phyloP scores from a whole-genome alignment of 1,139 yeast species.

The Pichia sp. region DNA sequence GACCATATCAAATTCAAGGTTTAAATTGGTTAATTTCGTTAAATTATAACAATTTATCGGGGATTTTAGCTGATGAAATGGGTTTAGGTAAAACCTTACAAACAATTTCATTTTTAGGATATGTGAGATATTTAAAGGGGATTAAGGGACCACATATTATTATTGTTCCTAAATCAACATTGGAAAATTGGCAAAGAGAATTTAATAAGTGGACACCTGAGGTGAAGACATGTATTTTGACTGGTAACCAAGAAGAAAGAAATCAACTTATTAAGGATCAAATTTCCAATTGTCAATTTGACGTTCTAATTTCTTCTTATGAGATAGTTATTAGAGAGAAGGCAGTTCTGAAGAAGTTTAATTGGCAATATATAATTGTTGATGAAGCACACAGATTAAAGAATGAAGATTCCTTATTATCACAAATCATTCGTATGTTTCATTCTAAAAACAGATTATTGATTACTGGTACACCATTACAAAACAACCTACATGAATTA shows the following conservation, averaged over 20 bases:
- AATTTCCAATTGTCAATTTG: constrained; percentile 58
- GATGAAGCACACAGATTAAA: constrained; percentile 82
- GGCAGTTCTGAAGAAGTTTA: constrained; percentile 52
- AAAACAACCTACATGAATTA: constrained; percentile 69
- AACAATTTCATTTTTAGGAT: constrained; percentile 78
- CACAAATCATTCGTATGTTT: constrained; percentile 69
- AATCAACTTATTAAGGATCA: constrained; percentile 43
- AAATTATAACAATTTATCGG: constrained; percentile 78
- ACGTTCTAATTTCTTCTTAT: constrained; percentile 66
- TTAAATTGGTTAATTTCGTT: constrained; percentile 84
- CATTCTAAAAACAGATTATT: constrained; percentile 62
- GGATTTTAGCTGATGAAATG: constrained; percentile 97
- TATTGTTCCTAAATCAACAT: constrained; percentile 71
- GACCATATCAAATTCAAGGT: constrained; percentile 90
- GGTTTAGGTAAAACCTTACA: constrained; percentile 95
- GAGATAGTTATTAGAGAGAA: constrained; percentile 75
- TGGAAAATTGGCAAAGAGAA: constrained; percentile 76
- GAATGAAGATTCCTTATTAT: constrained; percentile 66
- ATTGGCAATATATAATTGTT: constrained; percentile 69
- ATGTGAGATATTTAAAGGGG: constrained; percentile 52
- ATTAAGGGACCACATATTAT: constrained; percentile 69
- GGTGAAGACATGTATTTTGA: constrained; percentile 57
- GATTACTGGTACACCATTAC: constrained; percentile 78
- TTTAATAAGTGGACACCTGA: constrained; percentile 77
- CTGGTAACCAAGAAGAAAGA: constrained; percentile 68